phyloP scores from a whole-genome alignment of 352 stramenopile species.

The Pythium insidiosum region DNA sequence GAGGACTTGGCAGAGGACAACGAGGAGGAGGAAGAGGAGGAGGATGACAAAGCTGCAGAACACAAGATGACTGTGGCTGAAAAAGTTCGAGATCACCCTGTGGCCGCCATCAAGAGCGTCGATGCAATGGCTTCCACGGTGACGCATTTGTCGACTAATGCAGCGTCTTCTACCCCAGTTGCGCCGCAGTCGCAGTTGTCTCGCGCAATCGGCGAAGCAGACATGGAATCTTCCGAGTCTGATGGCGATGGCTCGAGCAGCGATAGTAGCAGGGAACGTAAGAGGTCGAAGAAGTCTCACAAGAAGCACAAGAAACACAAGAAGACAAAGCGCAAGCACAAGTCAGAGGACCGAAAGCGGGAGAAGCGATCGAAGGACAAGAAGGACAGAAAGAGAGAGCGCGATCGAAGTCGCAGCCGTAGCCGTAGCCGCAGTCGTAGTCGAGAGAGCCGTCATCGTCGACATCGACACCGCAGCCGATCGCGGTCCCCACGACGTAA shows the following conservation, averaged over 20 bases:
- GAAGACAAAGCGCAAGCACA: conserved; percentile 6
- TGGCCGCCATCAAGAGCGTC: not conserved
- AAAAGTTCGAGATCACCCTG: not conserved
- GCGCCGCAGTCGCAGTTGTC: too few species aligned
- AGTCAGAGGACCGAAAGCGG: conserved; percentile 2
- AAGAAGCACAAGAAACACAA: conserved; percentile 7
- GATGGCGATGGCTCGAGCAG: not conserved
- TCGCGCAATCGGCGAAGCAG: too few species aligned
- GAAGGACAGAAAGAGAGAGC: conserved; percentile 7
- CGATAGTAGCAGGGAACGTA: conserved; percentile 1
- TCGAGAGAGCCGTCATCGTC: not conserved
- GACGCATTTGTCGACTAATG: too few species aligned
- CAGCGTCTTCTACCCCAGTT: too few species aligned
- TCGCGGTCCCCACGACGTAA: too few species aligned
- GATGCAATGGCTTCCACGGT: not conserved
- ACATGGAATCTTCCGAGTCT: not conserved
- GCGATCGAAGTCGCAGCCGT: conserved; percentile 2
- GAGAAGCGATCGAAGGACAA: not conserved
- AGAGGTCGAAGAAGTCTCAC: not conserved
- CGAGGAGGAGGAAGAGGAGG: conserved; percentile 15
- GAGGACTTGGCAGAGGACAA: conserved; percentile 26
- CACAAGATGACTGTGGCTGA: conserved; percentile 6
- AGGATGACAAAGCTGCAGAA: conserved; percentile 10
- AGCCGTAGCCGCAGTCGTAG: not conserved
- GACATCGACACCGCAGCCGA: not conserved